Evolutionary conservation across 148 eudicot genomes (phyloP).

Genomic region (Drosera capensis): DNA sequence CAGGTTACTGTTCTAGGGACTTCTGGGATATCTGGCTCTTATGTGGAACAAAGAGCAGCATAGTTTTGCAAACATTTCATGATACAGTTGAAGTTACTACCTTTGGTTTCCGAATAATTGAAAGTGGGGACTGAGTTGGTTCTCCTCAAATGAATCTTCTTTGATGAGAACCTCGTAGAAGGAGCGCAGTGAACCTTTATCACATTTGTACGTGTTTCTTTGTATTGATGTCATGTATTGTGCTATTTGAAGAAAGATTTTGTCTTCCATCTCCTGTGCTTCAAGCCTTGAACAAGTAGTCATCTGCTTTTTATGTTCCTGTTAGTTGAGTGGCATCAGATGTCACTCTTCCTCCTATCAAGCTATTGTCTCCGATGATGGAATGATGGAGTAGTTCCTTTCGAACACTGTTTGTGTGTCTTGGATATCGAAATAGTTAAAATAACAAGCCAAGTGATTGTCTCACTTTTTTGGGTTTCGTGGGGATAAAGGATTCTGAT

Average conservation of each 20-base stretch:
- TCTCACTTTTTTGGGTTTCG: too few relatives aligned
- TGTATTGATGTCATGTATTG: neutral
- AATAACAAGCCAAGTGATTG: too few relatives aligned
- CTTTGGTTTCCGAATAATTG: neutral
- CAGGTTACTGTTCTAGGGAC: slow-evolving; percentile 87
- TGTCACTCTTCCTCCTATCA: too few relatives aligned
- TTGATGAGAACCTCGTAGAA: slow-evolving; percentile 8
- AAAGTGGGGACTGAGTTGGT: slow-evolving; percentile 6
- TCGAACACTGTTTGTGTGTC: too few relatives aligned
- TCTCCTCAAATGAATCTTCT: slow-evolving; percentile 3
- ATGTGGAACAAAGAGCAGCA: slow-evolving; percentile 70
- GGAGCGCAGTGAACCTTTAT: slow-evolving; percentile 1
- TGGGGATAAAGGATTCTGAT: too few relatives aligned
- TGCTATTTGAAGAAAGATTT: neutral
- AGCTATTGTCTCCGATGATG: too few relatives aligned
- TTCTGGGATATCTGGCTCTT: slow-evolving; percentile 83
- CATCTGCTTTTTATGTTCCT: too few relatives aligned
- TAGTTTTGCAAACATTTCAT: neutral
- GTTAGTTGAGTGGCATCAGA: too few relatives aligned
- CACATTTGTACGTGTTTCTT: neutral
- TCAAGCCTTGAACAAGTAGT: too few relatives aligned
- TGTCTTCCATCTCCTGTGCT: too few relatives aligned
- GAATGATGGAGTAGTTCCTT: too few relatives aligned
- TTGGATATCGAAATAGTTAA: too few relatives aligned
- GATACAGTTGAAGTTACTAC: neutral